Evolutionary conservation across 139 green algal species (phyloP), one percentile per base, ranked within the genome.

Genomic region (Ettlia oleoabundans): DNA sequence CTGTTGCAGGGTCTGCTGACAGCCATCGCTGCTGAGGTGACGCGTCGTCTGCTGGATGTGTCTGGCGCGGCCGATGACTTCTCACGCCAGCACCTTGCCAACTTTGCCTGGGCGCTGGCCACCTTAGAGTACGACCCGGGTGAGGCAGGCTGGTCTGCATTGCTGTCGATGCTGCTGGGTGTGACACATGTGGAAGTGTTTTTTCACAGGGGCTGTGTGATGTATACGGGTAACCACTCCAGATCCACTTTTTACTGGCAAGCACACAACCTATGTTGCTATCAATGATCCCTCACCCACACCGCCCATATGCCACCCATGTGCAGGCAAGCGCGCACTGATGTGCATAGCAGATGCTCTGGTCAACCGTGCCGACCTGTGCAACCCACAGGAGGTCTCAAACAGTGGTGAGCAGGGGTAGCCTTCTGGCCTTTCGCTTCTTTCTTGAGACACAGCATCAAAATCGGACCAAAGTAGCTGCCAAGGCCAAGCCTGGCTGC

Each of bases 351-450:
- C 72, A 7, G 41, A 78, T 1, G 81, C 88, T 19, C 77, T 92
- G 77, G 51, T 55, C 26, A 74, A 67, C 33, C 52, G 88, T 24
- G 82, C 80, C 9, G 62, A 78, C 24, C 58, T 85, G 42, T 92
- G 85, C 82, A 92, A 89, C 79, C 66, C 87, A 7, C 89, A 92
- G 66, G 89, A 92, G 83, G 64, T 92, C 28, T 86, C 81, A 76
- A 93, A 92, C 87, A 82, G 63, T 6, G 47, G 75, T 81, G 75
- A 71, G 75, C 32, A 3, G 8, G 58, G 58, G 2, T 35, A 38
- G 18, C 2, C 37, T 53, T 10, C 37, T 40, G 18, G n/a, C n/a
- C n/a, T n/a, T n/a, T n/a, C n/a, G n/a, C n/a, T n/a, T n/a, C n/a
- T n/a, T n/a, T n/a, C n/a, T n/a, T n/a, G n/a, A n/a, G n/a, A n/a